These are phyloP conservation scores for Diaporthe citriasiana DNA, from an alignment of 2,329 filamentous ascomycete genomes.

Conservation along the genomic window DNA sequence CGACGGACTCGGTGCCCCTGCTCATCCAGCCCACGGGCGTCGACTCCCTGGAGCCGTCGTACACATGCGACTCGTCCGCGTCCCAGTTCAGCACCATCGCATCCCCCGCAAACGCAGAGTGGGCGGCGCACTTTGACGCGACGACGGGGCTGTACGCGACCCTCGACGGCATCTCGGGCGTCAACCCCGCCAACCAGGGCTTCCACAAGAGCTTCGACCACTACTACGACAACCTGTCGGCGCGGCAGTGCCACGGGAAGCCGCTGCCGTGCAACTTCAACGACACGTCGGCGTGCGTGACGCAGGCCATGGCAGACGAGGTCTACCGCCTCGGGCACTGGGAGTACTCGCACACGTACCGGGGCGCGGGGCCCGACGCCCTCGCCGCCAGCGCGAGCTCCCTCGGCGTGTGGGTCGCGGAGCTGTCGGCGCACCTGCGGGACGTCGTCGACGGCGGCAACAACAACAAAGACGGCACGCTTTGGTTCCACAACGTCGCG, in stretches of 20 bases:
- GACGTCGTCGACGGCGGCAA: constrained; percentile 59
- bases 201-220: constrained; percentile 84
- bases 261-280: constrained; percentile 77
- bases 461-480: constrained; percentile 50
- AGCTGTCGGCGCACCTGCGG: constrained; percentile 77
- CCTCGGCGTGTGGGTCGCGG: constrained; percentile 81
- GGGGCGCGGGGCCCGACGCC: constrained; percentile 70
- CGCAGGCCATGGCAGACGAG: constrained; percentile 72
- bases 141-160: constrained; percentile 67
- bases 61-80: constrained; percentile 71
- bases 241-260: constrained; percentile 81
- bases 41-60: constrained; percentile 82
- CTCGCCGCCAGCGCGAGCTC: constrained; percentile 72
- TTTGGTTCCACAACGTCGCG: constrained; percentile 83
- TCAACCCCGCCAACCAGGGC: constrained; percentile 66
- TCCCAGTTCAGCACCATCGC: constrained; percentile 60
- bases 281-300: constrained; percentile 69
- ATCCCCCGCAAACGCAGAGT: constrained; percentile 61
- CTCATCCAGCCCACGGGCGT: constrained; percentile 67
- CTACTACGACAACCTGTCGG: constrained; percentile 88
- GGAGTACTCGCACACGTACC: constrained; percentile 85
- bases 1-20: constrained; percentile 59
- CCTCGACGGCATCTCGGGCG: constrained; percentile 78
- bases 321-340: constrained; percentile 85
- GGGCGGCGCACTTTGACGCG: constrained; percentile 74